Percentiles rank a stretch among this genome's conserved stretches.
phyloP scores from a whole-genome alignment of 2,329 filamentous ascomycete species.

The Akanthomyces uredinophilus region DNA sequence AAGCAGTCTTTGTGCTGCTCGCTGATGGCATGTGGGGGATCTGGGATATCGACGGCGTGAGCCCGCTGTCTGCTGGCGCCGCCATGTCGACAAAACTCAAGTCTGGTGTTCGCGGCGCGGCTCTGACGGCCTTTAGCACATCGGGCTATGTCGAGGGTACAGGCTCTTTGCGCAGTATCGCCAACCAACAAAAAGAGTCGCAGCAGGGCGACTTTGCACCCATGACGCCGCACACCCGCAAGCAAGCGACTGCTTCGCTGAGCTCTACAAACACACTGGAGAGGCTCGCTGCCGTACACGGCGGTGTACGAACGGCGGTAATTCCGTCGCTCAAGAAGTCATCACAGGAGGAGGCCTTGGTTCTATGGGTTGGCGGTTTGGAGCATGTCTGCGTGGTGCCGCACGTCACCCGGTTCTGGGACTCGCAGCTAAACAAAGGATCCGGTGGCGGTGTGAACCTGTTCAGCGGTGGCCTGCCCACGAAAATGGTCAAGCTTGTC shows the following conservation, averaged over 20 bases:
- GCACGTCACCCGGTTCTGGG: constrained; percentile 53
- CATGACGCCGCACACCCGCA: constrained; percentile 58
- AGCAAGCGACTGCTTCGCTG: constrained; percentile 44
- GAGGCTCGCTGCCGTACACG: constrained; percentile 45
- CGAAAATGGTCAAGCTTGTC: constrained; percentile 50
- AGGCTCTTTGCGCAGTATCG: constrained; percentile 44
- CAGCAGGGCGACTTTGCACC: constrained; percentile 52
- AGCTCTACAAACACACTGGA: constrained; percentile 42
- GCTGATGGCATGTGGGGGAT: constrained; percentile 64
- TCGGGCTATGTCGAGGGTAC: constrained; percentile 58
- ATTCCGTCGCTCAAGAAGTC: constrained; percentile 39
- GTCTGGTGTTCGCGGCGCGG: constrained; percentile 51
- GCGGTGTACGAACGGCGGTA: constrained; percentile 47
- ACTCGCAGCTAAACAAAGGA: constrained; percentile 50
- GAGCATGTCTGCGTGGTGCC: constrained; percentile 56
- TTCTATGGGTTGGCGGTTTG: constrained; percentile 51
- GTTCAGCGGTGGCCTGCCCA: constrained; percentile 50
- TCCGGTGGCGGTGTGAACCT: constrained; percentile 48
- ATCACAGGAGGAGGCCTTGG: constrained; percentile 48
- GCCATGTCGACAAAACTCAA: constrained; percentile 46
- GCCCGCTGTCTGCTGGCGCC: constrained; percentile 38
- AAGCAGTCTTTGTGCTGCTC: constrained; percentile 53
- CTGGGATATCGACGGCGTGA: constrained; percentile 59
- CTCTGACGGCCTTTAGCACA: constrained; percentile 52
- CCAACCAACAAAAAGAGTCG: constrained; percentile 30